Conservation (phyloP, 306 rosid genomes). For the Arachis hypogaea region DNA sequence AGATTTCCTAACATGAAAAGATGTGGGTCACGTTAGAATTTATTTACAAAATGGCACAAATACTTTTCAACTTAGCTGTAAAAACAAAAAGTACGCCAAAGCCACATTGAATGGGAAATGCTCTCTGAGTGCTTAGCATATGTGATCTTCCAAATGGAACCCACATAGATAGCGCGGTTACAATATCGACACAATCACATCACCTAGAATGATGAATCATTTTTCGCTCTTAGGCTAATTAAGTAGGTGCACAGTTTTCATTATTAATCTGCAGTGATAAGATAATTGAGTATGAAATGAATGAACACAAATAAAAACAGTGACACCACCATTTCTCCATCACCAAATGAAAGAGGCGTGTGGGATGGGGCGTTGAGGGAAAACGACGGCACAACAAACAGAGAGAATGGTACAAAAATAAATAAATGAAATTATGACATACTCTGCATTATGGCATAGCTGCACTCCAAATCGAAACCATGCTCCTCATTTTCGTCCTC, state of each 20-base stretch:
- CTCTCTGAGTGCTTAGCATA: conserved; percentile 26
- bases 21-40: conserved; percentile 47
- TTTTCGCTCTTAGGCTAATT: too few species aligned
- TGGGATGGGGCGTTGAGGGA: conserved; percentile 43
- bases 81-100: conserved; percentile 18
- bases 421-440: conserved; percentile 45
- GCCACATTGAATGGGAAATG: conserved; percentile 41
- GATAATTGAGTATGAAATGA: too few species aligned
- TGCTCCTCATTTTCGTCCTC: conserved; percentile 36
- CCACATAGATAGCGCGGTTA: conserved; percentile 58
- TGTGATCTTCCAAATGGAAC: conserved; percentile 58
- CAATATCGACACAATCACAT: conserved; percentile 40
- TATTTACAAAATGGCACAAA: conserved; percentile 13
- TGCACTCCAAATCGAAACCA: conserved; percentile 68
- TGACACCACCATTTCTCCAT: too few species aligned
- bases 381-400: conserved; percentile 54
- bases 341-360: conserved; percentile 25
- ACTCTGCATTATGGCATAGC: conserved; percentile 89
- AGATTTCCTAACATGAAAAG: conserved; percentile 40
- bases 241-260: too few species aligned
- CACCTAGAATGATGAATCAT: too few species aligned
- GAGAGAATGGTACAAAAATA: conserved; percentile 38
- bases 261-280: too few species aligned
- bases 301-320: too few species aligned
- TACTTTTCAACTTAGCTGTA: conserved; percentile 1